A percentile compares a stretch with the other conserved stretches of the same genome.
phyloP scores from a whole-genome alignment of 768 basidiomycete genomes.

The Tricholoma saponaceum region DNA sequence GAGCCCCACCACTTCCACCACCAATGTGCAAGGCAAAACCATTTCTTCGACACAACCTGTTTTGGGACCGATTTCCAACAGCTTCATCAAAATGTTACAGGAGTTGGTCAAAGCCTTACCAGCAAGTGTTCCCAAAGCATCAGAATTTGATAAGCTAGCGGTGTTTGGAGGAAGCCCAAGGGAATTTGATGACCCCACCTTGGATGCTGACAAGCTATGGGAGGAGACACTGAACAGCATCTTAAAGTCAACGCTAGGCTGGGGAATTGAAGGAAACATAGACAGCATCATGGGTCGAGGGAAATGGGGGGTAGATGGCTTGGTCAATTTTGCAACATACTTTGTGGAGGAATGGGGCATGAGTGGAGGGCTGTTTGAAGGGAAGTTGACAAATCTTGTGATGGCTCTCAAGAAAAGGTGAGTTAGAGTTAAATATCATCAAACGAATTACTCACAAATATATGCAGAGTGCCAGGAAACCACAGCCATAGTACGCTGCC shows the following conservation, averaged over 20 bases:
- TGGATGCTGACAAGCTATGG: background rate
- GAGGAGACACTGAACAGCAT: background rate
- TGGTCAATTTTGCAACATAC: constrained; percentile 16
- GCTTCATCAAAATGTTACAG: background rate
- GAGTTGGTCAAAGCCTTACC: background rate
- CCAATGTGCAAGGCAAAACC: background rate
- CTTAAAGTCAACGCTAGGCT: constrained; percentile 10
- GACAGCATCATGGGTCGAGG: constrained; percentile 11
- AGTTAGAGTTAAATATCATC: constrained; percentile 1
- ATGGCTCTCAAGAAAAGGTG: constrained; percentile 12
- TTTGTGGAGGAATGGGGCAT: constrained; percentile 17
- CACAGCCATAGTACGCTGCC: background rate
- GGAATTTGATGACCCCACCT: background rate
- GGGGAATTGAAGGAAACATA: constrained; percentile 16
- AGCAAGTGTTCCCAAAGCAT: background rate
- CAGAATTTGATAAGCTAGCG: background rate
- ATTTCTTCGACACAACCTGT: background rate
- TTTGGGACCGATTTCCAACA: background rate
- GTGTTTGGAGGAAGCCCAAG: background rate
- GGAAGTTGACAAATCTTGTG: constrained; percentile 19
- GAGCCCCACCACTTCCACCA: background rate
- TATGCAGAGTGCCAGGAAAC: background rate
- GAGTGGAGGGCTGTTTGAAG: constrained; percentile 19
- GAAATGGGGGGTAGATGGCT: constrained; percentile 17
- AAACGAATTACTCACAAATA: background rate